Evolutionary conservation across 2,329 filamentous ascomycete species (phyloP), one percentile per base, ranked within the genome.

Genomic region (Cladosporium cucumerinum): DNA sequence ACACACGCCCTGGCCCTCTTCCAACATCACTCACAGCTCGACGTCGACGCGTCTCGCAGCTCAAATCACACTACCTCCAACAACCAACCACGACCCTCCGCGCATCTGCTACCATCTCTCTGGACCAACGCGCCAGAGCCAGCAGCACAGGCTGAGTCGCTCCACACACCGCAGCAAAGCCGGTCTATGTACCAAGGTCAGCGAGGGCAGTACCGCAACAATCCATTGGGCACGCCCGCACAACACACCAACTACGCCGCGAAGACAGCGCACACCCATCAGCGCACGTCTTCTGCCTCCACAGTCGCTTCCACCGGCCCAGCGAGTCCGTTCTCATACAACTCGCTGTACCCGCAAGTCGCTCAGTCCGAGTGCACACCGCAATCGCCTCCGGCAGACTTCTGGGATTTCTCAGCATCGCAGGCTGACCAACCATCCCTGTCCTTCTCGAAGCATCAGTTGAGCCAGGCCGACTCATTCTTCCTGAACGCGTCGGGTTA

Each of bases 401-500:
- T 58, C 11, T 64, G 61, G 61, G 61, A 64, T 43, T 49, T 64
- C n/a, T 64, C 61, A 57, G 61, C n/a, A 21, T 51, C 61, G 59
- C 73, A 74, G 72, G 74, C 78, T 75, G 72, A 73, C 61, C 71
- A 72, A 69, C 77, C 78, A 66, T 72, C 43, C 5, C 34, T 32
- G 25, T 57, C 76, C 58, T 81, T 80, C 73, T 77, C 81, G 66
- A 86, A 84, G 73, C 80, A 83, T 69, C 79, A 85, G 14, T 83
- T 83, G 2, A 85, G 83, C 10, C 83, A 84, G 16, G 78, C 81
- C 30, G 81, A 84, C 72, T 80, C 82, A 66, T 79, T 79, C 3
- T 84, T 84, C 67, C 69, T 74, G 39, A 77, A 75, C 65, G 64
- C 65, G 43, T 46, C 55, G 36, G 71, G 66, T 48, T 73, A 75